Evolutionary conservation across 148 eudicot species (phyloP), one percentile per base, ranked within the genome.

Genomic region (Fagopyrum tataricum): DNA sequence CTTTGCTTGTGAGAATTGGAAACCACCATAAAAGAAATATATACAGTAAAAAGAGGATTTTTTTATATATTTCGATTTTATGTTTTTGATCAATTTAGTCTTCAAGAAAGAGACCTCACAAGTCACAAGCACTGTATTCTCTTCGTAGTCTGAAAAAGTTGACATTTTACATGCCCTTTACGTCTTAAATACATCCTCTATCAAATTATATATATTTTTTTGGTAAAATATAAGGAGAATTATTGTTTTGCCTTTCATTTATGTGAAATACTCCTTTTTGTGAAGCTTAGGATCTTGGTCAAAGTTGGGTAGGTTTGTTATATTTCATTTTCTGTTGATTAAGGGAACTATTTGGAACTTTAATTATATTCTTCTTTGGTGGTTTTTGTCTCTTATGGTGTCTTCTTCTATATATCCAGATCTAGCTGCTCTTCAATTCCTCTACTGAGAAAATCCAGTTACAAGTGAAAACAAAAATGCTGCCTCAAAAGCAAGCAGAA

Each of bases 401-500:
- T 58, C 14, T 6, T 58, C 56, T 51, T 51, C 64, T 58, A 58
- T 58, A 58, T 58, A 58, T 58, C 64, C 58, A 53, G 58, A 53
- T 53, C 58, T 53, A 53, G 13, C 31, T 23, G 1, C 31, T 23
- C 56, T 31, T 31, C n/a, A 17, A 51, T 15, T 17, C 18, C 5
- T 51, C 18, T 4, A 7, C 4, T 72, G 10, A 23, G 39, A 40
- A 3, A 21, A 69, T 39, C 39, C 39, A 14, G 31, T 23, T 23
- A 47, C 5, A 49, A 7, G 26, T 37, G 24, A 58, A 9, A 11
- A 14, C 10, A 46, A 67, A 62, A 78, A 82, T 82, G 85, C 67
- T 43, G 6, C 78, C 77, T 31, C 73, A 64, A 8, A 83, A 80
- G 73, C 83, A 78, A 78, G 83, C 74, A 13, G 83, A 79, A 72